Evolutionary conservation across 2,329 filamentous ascomycete species (phyloP), one percentile per base, ranked within the genome.

Genomic region (Penicillium sp.): DNA sequence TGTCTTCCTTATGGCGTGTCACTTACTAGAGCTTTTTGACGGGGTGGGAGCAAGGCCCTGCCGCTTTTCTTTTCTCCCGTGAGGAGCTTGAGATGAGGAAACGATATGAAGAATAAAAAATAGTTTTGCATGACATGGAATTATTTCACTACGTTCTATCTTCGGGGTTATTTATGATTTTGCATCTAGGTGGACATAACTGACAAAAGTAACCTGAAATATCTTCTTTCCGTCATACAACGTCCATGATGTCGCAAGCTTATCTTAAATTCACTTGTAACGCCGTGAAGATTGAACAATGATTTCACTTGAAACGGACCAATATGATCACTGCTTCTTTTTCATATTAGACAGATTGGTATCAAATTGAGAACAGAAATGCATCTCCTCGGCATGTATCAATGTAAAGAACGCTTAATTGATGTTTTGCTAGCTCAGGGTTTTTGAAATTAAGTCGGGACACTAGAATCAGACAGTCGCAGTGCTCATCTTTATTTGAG

Each of bases 401-500:
- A 23, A 23, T 5, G 23, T 23, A 23, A 5, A 23, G 23, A 23
- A 23, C 23, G 23, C 23, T 23, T 23, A 5, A n/a, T n/a, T n/a
- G 23, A 23, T 23, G 23, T 23, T 3, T 23, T 23, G 23, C 23
- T 23, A 23, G 23, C 23, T 23, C 23, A 3, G 23, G 23, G 5
- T 23, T 3, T 23, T 23, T 23, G 23, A 23, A 23, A 23, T 23
- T 3, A 23, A 23, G n/a, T n/a, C n/a, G n/a, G n/a, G 18, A 19
- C 26, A 30, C 0, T 18, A 40, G 27, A 26, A 19, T 62, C 40
- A 65, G 7, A 54, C 61, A 57, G 58, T 66, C 1, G 71, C 67
- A 5, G 71, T 70, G 58, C 77, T 73, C 0, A 74, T 67, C 16
- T 75, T 67, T 61, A 86, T 69, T 72, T 82, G 85, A 13, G 72